Base-by-base conservation (phyloP, 176 grass and related monocot species). In the Areca catechu region DNA sequence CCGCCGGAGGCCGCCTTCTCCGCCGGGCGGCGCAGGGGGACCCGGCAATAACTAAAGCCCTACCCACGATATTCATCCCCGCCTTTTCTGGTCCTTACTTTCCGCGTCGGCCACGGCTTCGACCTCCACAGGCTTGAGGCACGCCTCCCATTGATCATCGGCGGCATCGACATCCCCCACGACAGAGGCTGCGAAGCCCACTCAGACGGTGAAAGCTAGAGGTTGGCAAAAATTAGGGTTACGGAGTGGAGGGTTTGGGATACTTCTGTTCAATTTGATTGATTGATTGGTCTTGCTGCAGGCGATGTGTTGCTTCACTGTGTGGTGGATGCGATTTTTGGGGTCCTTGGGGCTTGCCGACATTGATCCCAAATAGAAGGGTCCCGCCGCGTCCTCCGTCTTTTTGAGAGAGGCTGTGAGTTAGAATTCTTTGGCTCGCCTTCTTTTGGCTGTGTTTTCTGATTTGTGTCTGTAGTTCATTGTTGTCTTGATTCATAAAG, bases 231-330 rank as follows among this genome's bases (percentile, higher is more conserved):
- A 43, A 14, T 43, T 43, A 43, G 9, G 10, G 10, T 10, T 43
- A 14, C 34, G 34, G 22, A 29, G 22, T 22, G 21, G 21, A 9
- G 17, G 20, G 14, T 65, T 64, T 10, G 24, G 23, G 48, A 50
- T 18, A 16, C 5, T 48, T 43, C 14, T 9, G 34, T 14, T 43
- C 34, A 43, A 3, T 56, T 17, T 64, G 24, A 5, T 23, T 51
- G 29, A 9, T 43, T 30, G 34, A 14, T 43, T 43, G 9, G 34
- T 43, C 9, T 43, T 10, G 34, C 34, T 12, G 10, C 65, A 98
- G 93, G 93, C 55, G 87, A 98, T 86, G 93, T 92, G 73, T 78
- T 92, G 76, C 83, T 92, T 49, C 93, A 98, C 77, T 92, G 87
- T 67, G 87, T 98, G 62, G 87, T 92, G 23, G 87, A 98, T 76